Evolutionary conservation across 176 grass and related monocot genomes (phyloP), one percentile per base, ranked within the genome.

Genomic region (Elymus sibiricus): DNA sequence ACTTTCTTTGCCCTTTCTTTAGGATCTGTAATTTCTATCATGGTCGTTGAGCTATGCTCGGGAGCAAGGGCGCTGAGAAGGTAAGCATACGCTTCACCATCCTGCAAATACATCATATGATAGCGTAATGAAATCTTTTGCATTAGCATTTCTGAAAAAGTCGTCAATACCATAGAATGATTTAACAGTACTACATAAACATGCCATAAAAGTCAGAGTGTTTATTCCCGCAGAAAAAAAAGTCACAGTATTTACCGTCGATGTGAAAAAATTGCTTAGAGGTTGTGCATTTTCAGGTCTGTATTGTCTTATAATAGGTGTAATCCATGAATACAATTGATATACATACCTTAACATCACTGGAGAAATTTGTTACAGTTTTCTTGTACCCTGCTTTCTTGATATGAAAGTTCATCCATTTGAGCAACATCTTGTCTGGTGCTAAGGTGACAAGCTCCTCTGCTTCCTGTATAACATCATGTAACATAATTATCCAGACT

Each of bases 391-490:
- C 96, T 79, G 90, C 91, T 93, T 98, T 98, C 88, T 94, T 95
- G 69, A 98, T 90, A 94, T 95, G 96, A 81, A 95, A 95, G 84
- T 98, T 98, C 96, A 98, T 98, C 96, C 96, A 98, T 92, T 98
- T 98, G 44, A 98, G 93, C 87, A 98, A 86, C 92, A 98, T 91
- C 76, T 98, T 98, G 69, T 98, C 96, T 75, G 96, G 96, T 29
- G 85, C 90, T 79, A 98, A 88, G 17, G 88, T 92, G 83, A 98
- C 24, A 59, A 98, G 80, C 86, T 98, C 96, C 74, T 98, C 96
- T 78, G 67, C 79, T 74, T 91, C 96, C 96, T 98, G 86, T 66
- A 71, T 77, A 90, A 69, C 28, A 85, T 90, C 78, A 85, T 79
- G 5, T 22, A 97, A 47, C 43, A 79, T 59, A 67, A 53, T 59